phyloP scores from a whole-genome alignment of 2,329 filamentous ascomycete genomes.

The Arthroderma sp. region DNA sequence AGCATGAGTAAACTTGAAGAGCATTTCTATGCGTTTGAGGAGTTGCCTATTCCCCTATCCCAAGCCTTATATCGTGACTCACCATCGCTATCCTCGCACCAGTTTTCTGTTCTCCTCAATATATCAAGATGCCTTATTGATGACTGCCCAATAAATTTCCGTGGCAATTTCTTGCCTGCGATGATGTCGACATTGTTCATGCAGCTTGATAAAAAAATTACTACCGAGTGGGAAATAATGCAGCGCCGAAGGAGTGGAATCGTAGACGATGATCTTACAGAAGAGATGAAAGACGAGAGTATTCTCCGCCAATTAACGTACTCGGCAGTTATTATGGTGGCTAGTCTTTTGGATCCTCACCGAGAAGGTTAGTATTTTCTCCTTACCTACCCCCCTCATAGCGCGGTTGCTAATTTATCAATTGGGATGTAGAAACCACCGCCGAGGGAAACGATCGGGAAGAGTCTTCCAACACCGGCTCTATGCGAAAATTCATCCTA shows the following conservation, averaged over 20 bases:
- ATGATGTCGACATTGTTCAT: conserved; percentile 70
- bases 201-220: conserved; percentile 79
- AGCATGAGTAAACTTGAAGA: conserved; percentile 79
- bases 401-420: neutral
- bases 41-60: conserved; percentile 70
- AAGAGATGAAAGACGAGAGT: conserved; percentile 97
- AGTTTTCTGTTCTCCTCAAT: conserved; percentile 85
- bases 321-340: conserved; percentile 81
- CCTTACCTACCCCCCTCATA: neutral
- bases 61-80: conserved; percentile 75
- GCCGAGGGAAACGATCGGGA: neutral
- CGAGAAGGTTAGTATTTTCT: conserved; percentile 40
- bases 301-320: conserved; percentile 87
- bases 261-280: conserved; percentile 65
- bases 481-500: conserved; percentile 69
- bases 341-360: conserved; percentile 69
- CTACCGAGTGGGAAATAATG: conserved; percentile 71
- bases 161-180: conserved; percentile 69
- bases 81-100: conserved; percentile 73
- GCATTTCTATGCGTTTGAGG: conserved; percentile 80
- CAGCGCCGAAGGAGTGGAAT: conserved; percentile 45
- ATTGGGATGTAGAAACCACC: conserved; percentile 5
- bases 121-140: conserved; percentile 80
- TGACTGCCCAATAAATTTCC: conserved; percentile 69
- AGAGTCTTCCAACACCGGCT: conserved; percentile 24